Percentiles rank a stretch among this genome's conserved stretches.
These are phyloP conservation scores for Haplosporangium sp. DNA, from an alignment of 371 early-diverging fungal genomes.

Conservation along the genomic window DNA sequence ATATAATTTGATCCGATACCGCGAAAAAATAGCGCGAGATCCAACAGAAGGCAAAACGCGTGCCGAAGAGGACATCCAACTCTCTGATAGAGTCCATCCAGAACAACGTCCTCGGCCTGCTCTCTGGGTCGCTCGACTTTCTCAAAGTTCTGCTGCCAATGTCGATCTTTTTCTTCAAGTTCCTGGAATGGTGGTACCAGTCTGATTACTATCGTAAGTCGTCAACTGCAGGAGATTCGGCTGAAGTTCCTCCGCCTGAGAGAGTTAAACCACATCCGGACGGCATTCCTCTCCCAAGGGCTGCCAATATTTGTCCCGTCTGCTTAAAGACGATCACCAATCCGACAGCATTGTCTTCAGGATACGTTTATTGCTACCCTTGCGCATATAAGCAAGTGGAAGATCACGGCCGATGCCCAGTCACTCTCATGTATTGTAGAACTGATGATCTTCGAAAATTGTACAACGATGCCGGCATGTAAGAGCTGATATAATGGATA, in stretches of 20 bases:
- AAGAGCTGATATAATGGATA: neutral
- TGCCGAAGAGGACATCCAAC: constrained; percentile 23
- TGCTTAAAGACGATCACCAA: constrained; percentile 81
- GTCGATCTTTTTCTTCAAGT: constrained; percentile 92
- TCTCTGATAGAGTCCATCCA: constrained; percentile 29
- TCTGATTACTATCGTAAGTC: constrained; percentile 70
- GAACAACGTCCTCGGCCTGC: constrained; percentile 29
- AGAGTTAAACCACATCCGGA: constrained; percentile 77
- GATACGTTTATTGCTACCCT: constrained; percentile 88
- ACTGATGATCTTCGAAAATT: constrained; percentile 67
- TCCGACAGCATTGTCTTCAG: constrained; percentile 84
- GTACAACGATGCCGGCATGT: constrained; percentile 64
- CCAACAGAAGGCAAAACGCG: constrained; percentile 36
- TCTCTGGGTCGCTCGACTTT: constrained; percentile 67
- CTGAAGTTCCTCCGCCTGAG: constrained; percentile 77
- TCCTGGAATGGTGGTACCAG: constrained; percentile 95
- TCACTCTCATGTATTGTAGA: constrained; percentile 68
- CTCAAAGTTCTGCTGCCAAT: constrained; percentile 84
- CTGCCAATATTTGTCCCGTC: constrained; percentile 82
- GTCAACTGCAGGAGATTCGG: constrained; percentile 43
- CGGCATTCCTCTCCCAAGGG: constrained; percentile 78
- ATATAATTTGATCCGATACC: neutral
- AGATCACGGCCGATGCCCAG: constrained; percentile 76
- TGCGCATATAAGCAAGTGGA: constrained; percentile 78
- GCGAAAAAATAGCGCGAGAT: constrained; percentile 35